Base-by-base conservation (phyloP, 1,284 basidiomycete genomes). In the Pseudozyma thailandica region DNA sequence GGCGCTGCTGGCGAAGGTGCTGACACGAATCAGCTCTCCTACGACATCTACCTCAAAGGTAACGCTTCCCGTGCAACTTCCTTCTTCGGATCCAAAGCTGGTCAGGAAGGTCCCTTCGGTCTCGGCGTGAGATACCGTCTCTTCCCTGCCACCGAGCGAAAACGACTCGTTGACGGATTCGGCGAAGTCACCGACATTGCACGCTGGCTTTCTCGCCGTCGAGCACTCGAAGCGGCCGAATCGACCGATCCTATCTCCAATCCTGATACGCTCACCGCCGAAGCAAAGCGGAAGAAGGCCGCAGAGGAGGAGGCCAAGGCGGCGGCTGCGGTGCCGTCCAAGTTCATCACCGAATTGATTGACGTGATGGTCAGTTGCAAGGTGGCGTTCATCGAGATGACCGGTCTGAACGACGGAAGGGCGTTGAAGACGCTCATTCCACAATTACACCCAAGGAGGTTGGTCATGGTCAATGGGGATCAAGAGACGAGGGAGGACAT, bases 41-140 rank as follows among this genome's bases (percentile, higher is more conserved):
- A 91, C 78, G 95, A 98, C 83, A 96, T 98, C 74, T 98, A 93
- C 83, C 87, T 98, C 68, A 96, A 95, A 82, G 96, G 94, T 92
- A 94, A 78, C 90, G 78, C 93, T 33, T 90, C 90, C 44, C 90
- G 91, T 68, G 86, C 81, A 28, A 90, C 88, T 0, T 89, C 89
- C 2, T 94, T 94, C 84, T 93, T 93, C 86, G 92, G 92, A 18
- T 50, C 68, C 12, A 66, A 58, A 44, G 54, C 59, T 4, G 57
- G 53, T 2, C 50, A 57, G 7, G 73, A 75, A 48, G 74, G 70
- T 3, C 65, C 65, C 6, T 84, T 89, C 85, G 70, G 86, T 87
- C 31, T 89, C 86, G 52, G 86, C 86, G 37, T 91, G 89, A 88
- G 95, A 39, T 98, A 92, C 83, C 88, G 96, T 72, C 97, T 98